A percentile compares a stretch with the other conserved stretches of the same genome.
These are phyloP conservation scores for Schizophyllum amplum DNA, from an alignment of 1,284 basidiomycete species.

Conservation along the genomic window DNA sequence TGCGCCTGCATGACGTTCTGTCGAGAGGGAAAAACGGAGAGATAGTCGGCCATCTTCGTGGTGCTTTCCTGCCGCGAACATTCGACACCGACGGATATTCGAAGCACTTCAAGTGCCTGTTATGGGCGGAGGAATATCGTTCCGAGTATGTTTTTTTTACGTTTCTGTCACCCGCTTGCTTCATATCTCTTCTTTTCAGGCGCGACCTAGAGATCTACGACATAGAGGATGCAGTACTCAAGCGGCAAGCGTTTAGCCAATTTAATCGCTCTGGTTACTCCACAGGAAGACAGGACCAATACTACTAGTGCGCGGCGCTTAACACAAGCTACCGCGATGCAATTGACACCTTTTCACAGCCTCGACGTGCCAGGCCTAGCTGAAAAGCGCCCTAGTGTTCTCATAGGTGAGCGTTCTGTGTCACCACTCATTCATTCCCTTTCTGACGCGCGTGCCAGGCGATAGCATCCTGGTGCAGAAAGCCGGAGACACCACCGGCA, in stretches of 20 bases:
- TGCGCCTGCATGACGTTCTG: slow-evolving; percentile 22
- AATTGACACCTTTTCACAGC: slow-evolving; percentile 22
- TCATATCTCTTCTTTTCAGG: slow-evolving; percentile 21
- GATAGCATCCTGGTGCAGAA: slow-evolving; percentile 45
- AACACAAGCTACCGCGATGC: not conserved
- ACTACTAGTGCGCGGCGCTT: slow-evolving; percentile 34
- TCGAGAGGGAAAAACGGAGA: slow-evolving; percentile 18
- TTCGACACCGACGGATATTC: slow-evolving; percentile 40
- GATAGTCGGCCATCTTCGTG: slow-evolving; percentile 19
- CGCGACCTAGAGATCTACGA: slow-evolving; percentile 51
- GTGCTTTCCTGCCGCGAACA: slow-evolving; percentile 24
- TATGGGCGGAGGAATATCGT: slow-evolving; percentile 53
- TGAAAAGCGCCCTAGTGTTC: slow-evolving; percentile 57
- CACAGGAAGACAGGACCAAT: slow-evolving; percentile 6
- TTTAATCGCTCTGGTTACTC: slow-evolving; percentile 18
- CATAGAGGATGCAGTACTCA: slow-evolving; percentile 33
- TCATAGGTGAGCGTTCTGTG: slow-evolving; percentile 34
- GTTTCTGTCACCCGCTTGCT: not conserved
- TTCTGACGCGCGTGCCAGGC: slow-evolving; percentile 24
- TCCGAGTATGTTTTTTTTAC: slow-evolving; percentile 42
- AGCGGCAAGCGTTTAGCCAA: slow-evolving; percentile 23
- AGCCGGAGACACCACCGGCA: slow-evolving; percentile 20
- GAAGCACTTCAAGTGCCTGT: slow-evolving; percentile 38
- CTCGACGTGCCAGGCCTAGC: slow-evolving; percentile 53
- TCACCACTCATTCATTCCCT: not conserved